These are phyloP conservation scores for Amesomyces nigricolor DNA, from an alignment of 2,329 filamentous ascomycete genomes.

Conservation along the genomic window DNA sequence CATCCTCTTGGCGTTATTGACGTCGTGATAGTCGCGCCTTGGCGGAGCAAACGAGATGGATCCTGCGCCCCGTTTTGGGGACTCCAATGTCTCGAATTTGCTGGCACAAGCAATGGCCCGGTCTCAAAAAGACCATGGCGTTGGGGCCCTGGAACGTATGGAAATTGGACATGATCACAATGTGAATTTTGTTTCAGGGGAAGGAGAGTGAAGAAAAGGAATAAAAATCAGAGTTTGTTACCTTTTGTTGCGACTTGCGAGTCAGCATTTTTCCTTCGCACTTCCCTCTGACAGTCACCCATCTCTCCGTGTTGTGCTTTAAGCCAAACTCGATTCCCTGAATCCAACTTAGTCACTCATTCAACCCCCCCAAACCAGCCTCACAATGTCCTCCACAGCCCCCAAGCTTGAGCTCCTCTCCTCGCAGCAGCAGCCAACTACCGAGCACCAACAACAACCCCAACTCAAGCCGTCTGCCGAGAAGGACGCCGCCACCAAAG, in stretches of 20 bases:
- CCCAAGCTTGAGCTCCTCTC: constrained; percentile 3
- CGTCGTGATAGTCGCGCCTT: constrained; percentile 18
- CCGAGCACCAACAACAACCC: constrained; percentile 3
- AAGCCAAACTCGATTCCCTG: not conserved
- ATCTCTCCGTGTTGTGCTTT: not conserved
- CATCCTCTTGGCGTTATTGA: constrained; percentile 18
- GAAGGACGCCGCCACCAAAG: not conserved
- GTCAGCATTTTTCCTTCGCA: too few species aligned
- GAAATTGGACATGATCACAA: constrained; percentile 1
- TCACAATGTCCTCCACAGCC: constrained; percentile 10
- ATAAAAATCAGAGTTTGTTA: not conserved
- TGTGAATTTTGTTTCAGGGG: not conserved
- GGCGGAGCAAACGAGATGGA: constrained; percentile 17
- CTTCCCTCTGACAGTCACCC: too few species aligned
- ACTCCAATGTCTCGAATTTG: not conserved
- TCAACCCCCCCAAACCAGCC: not conserved
- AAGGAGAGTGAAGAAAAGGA: not conserved
- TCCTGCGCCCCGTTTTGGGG: not conserved
- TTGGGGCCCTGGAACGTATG: constrained; percentile 1
- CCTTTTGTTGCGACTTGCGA: not conserved
- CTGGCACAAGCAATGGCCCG: not conserved
- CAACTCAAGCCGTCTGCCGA: not conserved
- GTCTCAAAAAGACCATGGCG: not conserved
- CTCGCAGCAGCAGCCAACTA: not conserved
- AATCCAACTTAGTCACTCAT: not conserved